phyloP scores from a whole-genome alignment of 208 protist genomes.

The Leptomonas seymouri region DNA sequence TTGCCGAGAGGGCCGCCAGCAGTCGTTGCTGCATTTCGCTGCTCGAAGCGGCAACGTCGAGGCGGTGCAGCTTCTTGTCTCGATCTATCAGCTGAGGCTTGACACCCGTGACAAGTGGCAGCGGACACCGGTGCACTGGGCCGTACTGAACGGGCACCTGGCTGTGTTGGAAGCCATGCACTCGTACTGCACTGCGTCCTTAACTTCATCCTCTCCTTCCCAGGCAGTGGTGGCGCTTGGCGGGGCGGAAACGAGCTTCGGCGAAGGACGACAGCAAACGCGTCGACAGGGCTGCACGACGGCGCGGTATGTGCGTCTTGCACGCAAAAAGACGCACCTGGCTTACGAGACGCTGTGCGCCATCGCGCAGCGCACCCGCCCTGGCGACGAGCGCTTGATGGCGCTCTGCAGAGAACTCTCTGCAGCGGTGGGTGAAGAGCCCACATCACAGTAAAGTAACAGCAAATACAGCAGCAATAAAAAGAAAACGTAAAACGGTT shows the following conservation, averaged over 20 bases:
- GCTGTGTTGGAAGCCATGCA: constrained; percentile 40
- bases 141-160: constrained; percentile 47
- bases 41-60: constrained; percentile 40
- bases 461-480: neutral
- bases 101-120: constrained; percentile 68
- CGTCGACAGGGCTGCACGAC: constrained; percentile 6
- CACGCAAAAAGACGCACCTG: constrained; percentile 46
- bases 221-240: neutral
- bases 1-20: constrained; percentile 53
- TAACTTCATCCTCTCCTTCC: neutral
- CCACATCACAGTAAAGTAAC: neutral
- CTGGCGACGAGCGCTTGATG: constrained; percentile 17
- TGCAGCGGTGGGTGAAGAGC: constrained; percentile 24
- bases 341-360: constrained; percentile 49
- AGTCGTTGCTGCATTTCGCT: constrained; percentile 71
- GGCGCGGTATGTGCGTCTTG: constrained; percentile 41
- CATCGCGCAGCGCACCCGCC: constrained; percentile 31
- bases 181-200: neutral
- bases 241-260: neutral
- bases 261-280: neutral
- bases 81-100: constrained; percentile 25
- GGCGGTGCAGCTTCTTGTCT: constrained; percentile 36
- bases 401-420: constrained; percentile 33
- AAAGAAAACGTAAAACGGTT: neutral
- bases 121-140: constrained; percentile 69